Evolutionary conservation across 345 rosid genomes (phyloP), one percentile per base, ranked within the genome.

Genomic region (Salix arbutifolia): DNA sequence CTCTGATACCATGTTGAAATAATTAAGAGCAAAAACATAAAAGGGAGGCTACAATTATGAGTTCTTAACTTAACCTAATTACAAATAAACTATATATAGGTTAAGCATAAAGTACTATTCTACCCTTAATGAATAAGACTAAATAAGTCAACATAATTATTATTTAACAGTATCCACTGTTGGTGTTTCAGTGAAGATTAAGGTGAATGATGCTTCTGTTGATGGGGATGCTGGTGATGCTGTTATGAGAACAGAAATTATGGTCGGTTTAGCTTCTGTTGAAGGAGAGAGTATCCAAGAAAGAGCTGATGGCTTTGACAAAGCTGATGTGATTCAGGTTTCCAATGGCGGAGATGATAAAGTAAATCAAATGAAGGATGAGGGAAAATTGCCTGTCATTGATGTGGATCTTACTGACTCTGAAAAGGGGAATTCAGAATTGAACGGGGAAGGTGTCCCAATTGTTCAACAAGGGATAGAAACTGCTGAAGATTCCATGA

Each of bases 301-400:
- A 73, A 72, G 68, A 73, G 68, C 42, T 65, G 80, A 80, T 44
- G 70, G 79, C 38, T 68, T 52, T 19, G 30, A 42, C 9, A 26
- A 66, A 73, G 77, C 71, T 52, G 68, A 73, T 81, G 70, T 73
- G 72, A 78, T 71, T 78, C 64, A 71, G 71, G 79, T 82, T 77
- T 76, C 84, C 70, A 65, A 58, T 33, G 35, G 14, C 16, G 56
- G 38, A 8, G 70, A 58, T 68, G 77, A 61, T n/a, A 42, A 35
- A 38, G 73, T 7, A 73, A 74, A 69, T 7, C 62, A 69, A 61
- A 35, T 23, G 62, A 70, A 65, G 67, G 74, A 66, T 21, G 75
- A 66, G 26, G 72, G 60, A 73, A 79, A n/a, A n/a, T 10, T 1
- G 35, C 74, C n/a, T n/a, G 67, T 18, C 10, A 28, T 42, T 53